Evolutionary conservation across 306 rosid genomes (phyloP), one percentile per base, ranked within the genome.

Genomic region (Cercis canadensis): DNA sequence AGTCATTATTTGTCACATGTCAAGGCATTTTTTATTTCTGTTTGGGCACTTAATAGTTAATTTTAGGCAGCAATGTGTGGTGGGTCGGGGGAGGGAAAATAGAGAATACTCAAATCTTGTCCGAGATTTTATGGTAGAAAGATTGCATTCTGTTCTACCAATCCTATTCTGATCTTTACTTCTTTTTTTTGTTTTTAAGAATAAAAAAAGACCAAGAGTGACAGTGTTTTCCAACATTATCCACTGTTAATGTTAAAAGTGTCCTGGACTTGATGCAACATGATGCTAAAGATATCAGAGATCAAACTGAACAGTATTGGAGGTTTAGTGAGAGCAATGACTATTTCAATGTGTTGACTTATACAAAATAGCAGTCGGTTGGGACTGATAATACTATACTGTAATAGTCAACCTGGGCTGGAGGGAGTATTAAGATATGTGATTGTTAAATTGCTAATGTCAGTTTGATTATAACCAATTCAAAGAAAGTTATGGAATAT

Each of bases 381-480:
- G 64, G 61, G 41, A 80, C 59, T 56, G 40, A 56, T 21, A 56
- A 57, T 24, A 3, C 29, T 24, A 24, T 24, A 24, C 1, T 59
- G 65, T 63, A 51, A 53, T 52, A 3, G 39, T 24, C 29, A 24
- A 24, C 62, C 13, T 52, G 46, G 13, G 51, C 58, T 69, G 71
- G 71, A 64, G 34, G 67, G 36, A 19, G 43, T 34, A 13, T 58
- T 70, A 46, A 53, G 57, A 59, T 46, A 29, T 52, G 37, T 65
- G 33, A 43, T 59, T 57, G 39, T 33, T 45, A 36, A 11, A 58
- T 69, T 16, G 57, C 36, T 69, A 31, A 65, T 41, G 19, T 31
- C 40, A 19, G 15, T 62, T 58, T 52, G 41, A 62, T 52, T 75
- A 24, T 78, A 46, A 49, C 64, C 62, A 52, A 40, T 65, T 84